Evolutionary conservation across 805 yeast species (phyloP), one percentile per base, ranked within the genome.

Genomic region (Ogataea glucozyma): DNA sequence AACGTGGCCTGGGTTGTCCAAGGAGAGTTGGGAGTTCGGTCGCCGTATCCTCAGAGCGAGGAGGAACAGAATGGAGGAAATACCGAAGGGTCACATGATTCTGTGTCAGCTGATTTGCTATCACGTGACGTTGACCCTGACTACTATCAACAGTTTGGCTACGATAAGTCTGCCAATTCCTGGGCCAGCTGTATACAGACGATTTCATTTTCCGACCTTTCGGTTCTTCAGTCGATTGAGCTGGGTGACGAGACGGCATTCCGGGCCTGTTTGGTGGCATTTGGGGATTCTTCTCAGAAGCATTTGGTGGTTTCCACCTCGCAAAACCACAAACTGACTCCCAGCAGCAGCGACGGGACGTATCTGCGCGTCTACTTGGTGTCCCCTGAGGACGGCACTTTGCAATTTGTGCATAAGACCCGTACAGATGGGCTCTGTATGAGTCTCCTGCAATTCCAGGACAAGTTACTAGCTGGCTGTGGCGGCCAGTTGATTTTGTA

Each of bases 391-490:
- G 70, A 70, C 20, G 62, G 70, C n/a, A 51, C 61, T 2, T 44
- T 87, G 18, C 58, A 65, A 22, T 67, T 78, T 22, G 52, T 82
- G 4, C 93, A 90, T 60, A 69, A 69, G 41, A 88, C 97, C 0
- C 57, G 62, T 11, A 62, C 83, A 0, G 80, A 76, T 4, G 65
- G 56, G 6, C 64, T 69, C 2, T 77, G 79, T 0, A 48, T 70
- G 21, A 69, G 85, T 0, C 52, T 90, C 59, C 51, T 61, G 1
- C 64, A 68, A 9, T 88, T 87, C 59, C 73, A 75, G 37, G 86
- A 82, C 0, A 72, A 71, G 46, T 58, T 89, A 1, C 60, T 89
- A 1, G 83, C 76, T 1, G 90, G 87, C 0, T 52, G 78, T 37
- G 74, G 72, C 1, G 69, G 73, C 32, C 61, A 64, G 37, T 52